Conservation (phyloP, 1,284 basidiomycete species). For the Apiotrichum montevideense region DNA sequence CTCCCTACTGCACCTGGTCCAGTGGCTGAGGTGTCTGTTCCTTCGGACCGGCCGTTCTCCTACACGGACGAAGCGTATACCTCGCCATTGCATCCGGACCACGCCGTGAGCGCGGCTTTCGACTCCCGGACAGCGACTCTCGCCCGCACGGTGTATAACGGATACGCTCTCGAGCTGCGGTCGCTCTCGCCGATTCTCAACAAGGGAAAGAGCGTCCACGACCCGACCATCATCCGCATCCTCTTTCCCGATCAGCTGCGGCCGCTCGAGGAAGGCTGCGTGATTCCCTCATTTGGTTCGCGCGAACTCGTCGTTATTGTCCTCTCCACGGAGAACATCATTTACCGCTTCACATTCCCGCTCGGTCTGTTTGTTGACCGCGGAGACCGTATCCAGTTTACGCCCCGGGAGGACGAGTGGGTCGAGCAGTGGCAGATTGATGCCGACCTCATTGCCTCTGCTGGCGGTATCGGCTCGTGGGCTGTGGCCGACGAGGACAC, state of each 20-base stretch:
- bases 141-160: constrained; percentile 66
- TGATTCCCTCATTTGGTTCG: constrained; percentile 56
- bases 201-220: constrained; percentile 13
- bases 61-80: constrained; percentile 43
- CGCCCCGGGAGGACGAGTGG: constrained; percentile 29
- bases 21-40: constrained; percentile 28
- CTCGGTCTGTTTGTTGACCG: constrained; percentile 18
- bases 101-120: constrained; percentile 63
- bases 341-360: constrained; percentile 71
- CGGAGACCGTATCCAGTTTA: constrained; percentile 28
- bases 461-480: constrained; percentile 49
- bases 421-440: constrained; percentile 36
- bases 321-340: constrained; percentile 61
- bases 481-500: constrained; percentile 65
- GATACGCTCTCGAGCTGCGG: constrained; percentile 67
- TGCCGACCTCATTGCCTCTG: constrained; percentile 23
- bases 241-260: constrained; percentile 68
- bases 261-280: constrained; percentile 46
- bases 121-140: constrained; percentile 61
- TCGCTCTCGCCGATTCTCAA: constrained; percentile 53
- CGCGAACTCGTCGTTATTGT: constrained; percentile 65
- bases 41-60: constrained; percentile 51
- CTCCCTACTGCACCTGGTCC: constrained; percentile 25
- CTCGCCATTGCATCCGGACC: constrained; percentile 60
- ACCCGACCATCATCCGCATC: constrained; percentile 62